Evolutionary conservation across 371 early-diverging fungal genomes (phyloP).

Genomic region (Zancudomyces culisetae): DNA sequence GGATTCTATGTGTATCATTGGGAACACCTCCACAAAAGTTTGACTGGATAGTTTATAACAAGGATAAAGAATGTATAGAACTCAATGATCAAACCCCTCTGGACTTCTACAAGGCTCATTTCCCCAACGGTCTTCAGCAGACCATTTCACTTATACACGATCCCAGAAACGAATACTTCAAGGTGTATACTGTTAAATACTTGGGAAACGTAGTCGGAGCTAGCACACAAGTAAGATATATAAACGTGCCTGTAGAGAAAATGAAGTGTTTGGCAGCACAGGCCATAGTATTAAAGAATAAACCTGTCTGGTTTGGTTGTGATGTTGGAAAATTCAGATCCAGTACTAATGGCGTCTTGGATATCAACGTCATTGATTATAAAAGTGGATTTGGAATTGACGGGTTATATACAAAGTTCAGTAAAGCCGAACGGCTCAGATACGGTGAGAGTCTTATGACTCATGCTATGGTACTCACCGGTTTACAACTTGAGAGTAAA

Average conservation of each 20-base stretch:
- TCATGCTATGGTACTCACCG: conserved; percentile 70
- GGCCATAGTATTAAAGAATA: conserved; percentile 32
- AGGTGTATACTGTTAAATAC: conserved; percentile 51
- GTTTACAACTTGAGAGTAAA: conserved; percentile 52
- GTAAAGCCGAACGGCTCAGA: conserved; percentile 48
- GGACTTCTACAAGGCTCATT: conserved; percentile 37
- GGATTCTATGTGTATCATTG: conserved; percentile 45
- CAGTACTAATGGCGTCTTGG: conserved; percentile 37
- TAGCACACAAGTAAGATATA: conserved; percentile 39
- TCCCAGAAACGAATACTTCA: conserved; percentile 41
- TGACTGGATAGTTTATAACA: conserved; percentile 48
- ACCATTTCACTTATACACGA: conserved; percentile 59
- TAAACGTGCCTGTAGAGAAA: conserved; percentile 35
- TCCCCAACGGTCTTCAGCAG: conserved; percentile 19
- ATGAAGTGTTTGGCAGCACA: conserved; percentile 41
- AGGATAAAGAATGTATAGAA: conserved; percentile 40
- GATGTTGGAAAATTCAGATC: conserved; percentile 47
- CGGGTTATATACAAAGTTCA: conserved; percentile 15
- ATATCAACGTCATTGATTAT: conserved; percentile 43
- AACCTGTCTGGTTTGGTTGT: conserved; percentile 69
- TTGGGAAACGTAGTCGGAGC: conserved; percentile 52
- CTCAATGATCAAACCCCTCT: conserved; percentile 37
- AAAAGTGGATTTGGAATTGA: conserved; percentile 41
- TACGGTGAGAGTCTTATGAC: conserved; percentile 63
- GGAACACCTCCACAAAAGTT: conserved; percentile 57